Evolutionary conservation across 257 asterid species (phyloP).

Genomic region (Knoxia roxburghii): DNA sequence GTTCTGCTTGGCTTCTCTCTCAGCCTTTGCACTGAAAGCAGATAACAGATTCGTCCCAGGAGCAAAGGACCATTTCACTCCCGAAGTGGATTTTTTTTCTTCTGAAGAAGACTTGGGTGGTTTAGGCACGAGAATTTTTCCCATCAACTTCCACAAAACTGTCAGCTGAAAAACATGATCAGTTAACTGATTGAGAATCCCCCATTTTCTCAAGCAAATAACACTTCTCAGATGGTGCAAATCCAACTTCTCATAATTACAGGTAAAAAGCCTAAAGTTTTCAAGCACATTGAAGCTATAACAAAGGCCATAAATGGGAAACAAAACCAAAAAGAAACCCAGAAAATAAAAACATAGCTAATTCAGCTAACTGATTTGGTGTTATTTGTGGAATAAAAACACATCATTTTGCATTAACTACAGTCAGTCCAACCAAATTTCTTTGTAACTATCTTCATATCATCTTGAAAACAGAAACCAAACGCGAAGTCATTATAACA

Average conservation of each 20-base stretch:
- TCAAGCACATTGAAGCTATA: not conserved
- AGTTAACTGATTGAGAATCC: conserved; percentile 48
- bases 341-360: conserved; percentile 1
- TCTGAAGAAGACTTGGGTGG: conserved; percentile 40
- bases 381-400: not conserved
- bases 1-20: conserved; percentile 70
- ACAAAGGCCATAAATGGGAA: not conserved
- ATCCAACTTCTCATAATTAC: not conserved
- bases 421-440: conserved; percentile 8
- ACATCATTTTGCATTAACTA: not conserved
- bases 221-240: not conserved
- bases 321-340: not conserved
- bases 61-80: conserved; percentile 73
- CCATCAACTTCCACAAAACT: conserved; percentile 96
- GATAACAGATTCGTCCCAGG: conserved; percentile 72
- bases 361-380: not conserved
- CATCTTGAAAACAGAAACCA: not conserved
- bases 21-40: conserved; percentile 55
- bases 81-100: conserved; percentile 52
- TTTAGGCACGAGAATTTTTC: conserved; percentile 62
- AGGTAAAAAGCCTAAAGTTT: not conserved
- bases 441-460: not conserved
- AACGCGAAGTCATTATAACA: not conserved
- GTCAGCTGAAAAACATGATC: conserved; percentile 69
- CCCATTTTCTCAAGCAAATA: conserved; percentile 4